Conservation (phyloP, 1,284 basidiomycete species). For the Papiliotrema nemorosa region DNA sequence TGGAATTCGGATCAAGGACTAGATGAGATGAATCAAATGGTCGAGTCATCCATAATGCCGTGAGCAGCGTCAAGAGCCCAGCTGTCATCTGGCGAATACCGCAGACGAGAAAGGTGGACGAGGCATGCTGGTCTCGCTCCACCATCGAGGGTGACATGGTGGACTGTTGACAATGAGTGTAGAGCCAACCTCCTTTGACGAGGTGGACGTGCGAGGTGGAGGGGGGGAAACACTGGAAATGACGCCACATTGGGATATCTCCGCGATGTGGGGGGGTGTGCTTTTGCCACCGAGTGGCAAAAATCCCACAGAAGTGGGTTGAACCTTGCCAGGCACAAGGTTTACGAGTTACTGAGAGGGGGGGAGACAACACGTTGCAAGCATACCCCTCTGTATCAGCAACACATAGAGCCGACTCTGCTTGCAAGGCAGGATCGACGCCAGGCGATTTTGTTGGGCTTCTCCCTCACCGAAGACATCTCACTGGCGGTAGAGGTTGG, state of each 20-base stretch:
- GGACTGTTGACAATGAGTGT: neutral
- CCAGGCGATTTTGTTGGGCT: no score
- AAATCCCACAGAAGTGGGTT: no score
- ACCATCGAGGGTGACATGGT: neutral
- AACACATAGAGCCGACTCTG: no score
- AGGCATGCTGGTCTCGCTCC: neutral
- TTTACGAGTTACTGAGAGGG: neutral
- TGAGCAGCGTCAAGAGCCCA: constrained; percentile 1
- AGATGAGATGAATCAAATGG: constrained; percentile 39
- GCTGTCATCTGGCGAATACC: neutral
- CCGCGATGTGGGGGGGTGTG: neutral
- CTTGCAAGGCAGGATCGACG: no score
- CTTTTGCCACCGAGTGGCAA: neutral
- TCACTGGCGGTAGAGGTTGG: no score
- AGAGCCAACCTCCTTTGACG: no score
- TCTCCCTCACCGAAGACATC: no score
- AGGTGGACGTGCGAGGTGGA: no score
- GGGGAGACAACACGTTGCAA: neutral
- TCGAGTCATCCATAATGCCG: neutral
- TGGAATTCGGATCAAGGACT: constrained; percentile 5
- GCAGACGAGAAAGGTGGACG: neutral
- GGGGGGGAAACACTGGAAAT: neutral
- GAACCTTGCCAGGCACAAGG: no score
- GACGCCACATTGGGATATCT: neutral
- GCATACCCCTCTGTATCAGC: no score